These are phyloP conservation scores for Alisma plantagoaquatica DNA, from an alignment of 106 monocot species.

Conservation along the genomic window DNA sequence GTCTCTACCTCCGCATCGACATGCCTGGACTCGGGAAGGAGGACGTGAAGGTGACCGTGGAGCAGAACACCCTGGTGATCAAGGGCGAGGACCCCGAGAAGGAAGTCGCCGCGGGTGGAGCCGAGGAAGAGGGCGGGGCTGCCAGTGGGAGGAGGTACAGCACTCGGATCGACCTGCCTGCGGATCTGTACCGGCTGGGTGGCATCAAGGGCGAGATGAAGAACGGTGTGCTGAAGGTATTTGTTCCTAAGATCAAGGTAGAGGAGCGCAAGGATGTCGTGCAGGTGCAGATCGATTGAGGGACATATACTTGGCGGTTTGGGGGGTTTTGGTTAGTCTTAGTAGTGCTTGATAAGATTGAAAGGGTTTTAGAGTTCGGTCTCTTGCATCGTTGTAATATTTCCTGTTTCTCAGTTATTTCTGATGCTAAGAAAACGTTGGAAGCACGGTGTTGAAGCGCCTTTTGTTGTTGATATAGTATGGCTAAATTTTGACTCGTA, in stretches of 20 bases:
- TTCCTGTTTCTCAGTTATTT: background rate
- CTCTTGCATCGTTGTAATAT: background rate
- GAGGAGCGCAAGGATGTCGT: conserved; percentile 70
- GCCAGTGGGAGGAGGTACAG: conserved; percentile 24
- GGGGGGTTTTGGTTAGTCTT: background rate
- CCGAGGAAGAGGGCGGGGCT: background rate
- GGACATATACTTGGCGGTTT: background rate
- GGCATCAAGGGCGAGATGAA: conserved; percentile 82
- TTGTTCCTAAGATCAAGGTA: conserved; percentile 65
- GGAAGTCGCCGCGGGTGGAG: no score
- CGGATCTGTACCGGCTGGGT: conserved; percentile 43
- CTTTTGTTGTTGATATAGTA: background rate
- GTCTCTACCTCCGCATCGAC: conserved; percentile 50
- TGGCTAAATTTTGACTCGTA: background rate
- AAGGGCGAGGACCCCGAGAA: conserved; percentile 25
- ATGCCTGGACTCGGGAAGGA: conserved; percentile 83
- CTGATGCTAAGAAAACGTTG: background rate
- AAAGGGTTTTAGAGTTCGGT: background rate
- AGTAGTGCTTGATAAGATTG: background rate
- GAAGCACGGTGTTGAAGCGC: background rate
- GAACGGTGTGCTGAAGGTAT: conserved; percentile 71
- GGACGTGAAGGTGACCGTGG: conserved; percentile 17
- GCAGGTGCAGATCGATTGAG: conserved; percentile 42
- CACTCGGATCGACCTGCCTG: conserved; percentile 50
- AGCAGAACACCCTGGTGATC: conserved; percentile 50